These are phyloP conservation scores for Aspergillus viridinutans DNA, from an alignment of 2,329 filamentous ascomycete genomes.

Conservation along the genomic window DNA sequence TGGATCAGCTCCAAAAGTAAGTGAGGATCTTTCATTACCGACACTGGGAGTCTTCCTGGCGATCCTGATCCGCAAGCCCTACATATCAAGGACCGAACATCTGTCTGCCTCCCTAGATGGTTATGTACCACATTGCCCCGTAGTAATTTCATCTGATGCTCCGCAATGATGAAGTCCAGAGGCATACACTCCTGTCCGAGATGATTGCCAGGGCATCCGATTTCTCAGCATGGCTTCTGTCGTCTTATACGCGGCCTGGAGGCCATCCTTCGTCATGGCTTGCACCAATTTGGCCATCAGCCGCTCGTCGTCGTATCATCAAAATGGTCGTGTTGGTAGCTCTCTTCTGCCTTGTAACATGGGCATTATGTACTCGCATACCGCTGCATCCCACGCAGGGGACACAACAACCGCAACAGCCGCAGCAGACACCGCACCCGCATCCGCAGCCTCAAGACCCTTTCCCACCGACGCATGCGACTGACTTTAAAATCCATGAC, in stretches of 20 bases:
- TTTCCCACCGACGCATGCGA: constrained; percentile 5
- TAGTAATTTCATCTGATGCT: neutral
- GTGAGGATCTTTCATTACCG: neutral
- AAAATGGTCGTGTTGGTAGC: neutral
- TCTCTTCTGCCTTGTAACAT: neutral
- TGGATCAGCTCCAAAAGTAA: neutral
- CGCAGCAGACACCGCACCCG: neutral
- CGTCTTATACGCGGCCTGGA: neutral
- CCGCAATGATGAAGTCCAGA: neutral
- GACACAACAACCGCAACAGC: neutral
- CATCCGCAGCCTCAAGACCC: neutral
- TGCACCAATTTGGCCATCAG: neutral
- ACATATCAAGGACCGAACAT: neutral
- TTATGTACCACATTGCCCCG: neutral
- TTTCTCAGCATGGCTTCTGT: neutral
- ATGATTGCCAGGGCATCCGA: neutral
- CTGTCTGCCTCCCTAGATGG: neutral
- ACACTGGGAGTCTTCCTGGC: neutral
- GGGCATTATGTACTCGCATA: neutral
- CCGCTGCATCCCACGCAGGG: neutral
- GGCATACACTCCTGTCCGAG: neutral
- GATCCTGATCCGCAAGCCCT: neutral
- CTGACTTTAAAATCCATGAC: constrained; percentile 27
- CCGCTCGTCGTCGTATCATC: neutral
- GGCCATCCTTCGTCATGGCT: neutral